Evolutionary conservation across 257 asterid genomes (phyloP), one percentile per base, ranked within the genome.

Genomic region (Nicotiana sylvestris): DNA sequence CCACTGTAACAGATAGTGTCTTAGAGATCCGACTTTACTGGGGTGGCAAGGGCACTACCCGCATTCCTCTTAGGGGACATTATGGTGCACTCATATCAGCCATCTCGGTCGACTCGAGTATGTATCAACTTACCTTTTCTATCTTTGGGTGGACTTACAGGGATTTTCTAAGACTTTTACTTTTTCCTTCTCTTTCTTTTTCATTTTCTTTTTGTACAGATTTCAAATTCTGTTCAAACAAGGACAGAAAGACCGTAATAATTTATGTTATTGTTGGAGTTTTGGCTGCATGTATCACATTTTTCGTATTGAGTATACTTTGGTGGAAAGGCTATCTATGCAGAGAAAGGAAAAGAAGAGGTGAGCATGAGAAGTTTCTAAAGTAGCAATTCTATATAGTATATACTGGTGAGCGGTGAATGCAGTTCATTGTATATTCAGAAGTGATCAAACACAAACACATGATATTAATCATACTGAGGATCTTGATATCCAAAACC

Each of bases 1-100:
- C 88, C 51, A 88, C 76, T 68, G 97, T 95, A 35, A 70, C 77
- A 27, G 92, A 91, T 83, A 87, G 43, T 37, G 87, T 91, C 0
- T 85, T 94, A 84, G 94, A 93, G 72, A 91, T 95, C 76, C 92
- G 95, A 64, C 84, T 95, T 81, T 90, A 85, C 33, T 95, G 99
- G 99, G 97, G 97, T 66, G 99, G 99, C 66, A 93, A 91, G 86
- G 99, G 99, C 85, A 93, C 99, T 43, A 86, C 4, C 76, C 91
- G 84, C 46, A 85, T 95, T 82, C 97, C 98, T 27, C 9, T 0
- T 55, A 88, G 90, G 87, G 98, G 98, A 68, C 93, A 91, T 55
- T 93, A 95, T 61, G 99, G 99, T 30, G 97, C 98, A 88, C 93
- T 95, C 25, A 87, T 95, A 84, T 95, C 99, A 46, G 99, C 98